phyloP scores from a whole-genome alignment of 257 asterid species.

The Oldenlandia corymbosa region DNA sequence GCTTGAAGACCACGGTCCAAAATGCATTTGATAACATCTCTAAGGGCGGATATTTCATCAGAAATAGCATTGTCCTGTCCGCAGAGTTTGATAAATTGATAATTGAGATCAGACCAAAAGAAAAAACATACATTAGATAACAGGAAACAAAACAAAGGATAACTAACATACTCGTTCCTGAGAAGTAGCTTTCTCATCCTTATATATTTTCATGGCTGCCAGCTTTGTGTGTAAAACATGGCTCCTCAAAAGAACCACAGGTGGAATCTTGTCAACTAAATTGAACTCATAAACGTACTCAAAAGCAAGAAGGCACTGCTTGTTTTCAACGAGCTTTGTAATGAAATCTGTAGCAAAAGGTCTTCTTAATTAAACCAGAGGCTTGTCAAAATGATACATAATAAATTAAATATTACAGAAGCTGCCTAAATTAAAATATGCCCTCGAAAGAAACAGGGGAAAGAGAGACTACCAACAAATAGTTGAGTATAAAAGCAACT shows the following conservation, averaged over 20 bases:
- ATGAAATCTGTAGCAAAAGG: conserved; percentile 12
- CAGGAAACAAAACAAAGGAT: background rate
- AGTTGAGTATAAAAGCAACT: background rate
- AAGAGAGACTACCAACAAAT: too few relatives aligned
- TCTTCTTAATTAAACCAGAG: background rate
- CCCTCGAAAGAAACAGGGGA: background rate
- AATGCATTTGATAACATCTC: conserved; percentile 12
- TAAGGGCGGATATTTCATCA: conserved; percentile 12
- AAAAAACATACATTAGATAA: background rate
- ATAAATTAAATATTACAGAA: background rate
- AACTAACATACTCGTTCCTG: conserved; percentile 12
- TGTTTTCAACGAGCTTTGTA: conserved; percentile 3
- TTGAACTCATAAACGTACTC: conserved; percentile 19
- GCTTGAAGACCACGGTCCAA: conserved; percentile 16
- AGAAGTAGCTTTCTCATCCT: conserved; percentile 4
- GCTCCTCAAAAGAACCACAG: conserved; percentile 19
- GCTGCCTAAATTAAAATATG: background rate
- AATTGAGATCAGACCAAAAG: background rate
- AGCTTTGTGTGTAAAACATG: conserved; percentile 1
- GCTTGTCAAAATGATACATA: background rate
- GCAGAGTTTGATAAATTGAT: background rate
- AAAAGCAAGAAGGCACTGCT: conserved; percentile 15
- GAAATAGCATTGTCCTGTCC: conserved; percentile 12
- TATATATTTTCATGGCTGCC: conserved; percentile 4
- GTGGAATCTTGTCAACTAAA: conserved; percentile 14